These are phyloP conservation scores for Aspergillus sp. DNA, from an alignment of 2,329 filamentous ascomycete species.

Conservation along the genomic window DNA sequence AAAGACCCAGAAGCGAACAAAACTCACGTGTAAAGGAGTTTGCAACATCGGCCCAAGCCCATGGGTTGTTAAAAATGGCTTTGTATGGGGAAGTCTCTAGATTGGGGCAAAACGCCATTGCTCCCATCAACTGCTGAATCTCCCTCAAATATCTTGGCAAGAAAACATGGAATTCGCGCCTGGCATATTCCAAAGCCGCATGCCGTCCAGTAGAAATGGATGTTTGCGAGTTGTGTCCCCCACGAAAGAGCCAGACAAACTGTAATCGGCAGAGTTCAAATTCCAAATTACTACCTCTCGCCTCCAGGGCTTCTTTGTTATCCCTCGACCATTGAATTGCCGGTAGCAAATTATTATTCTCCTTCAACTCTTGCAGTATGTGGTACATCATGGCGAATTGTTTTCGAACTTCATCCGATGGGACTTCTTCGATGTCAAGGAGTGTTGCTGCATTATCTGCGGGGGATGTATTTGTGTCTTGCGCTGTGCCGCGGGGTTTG, in stretches of 20 bases:
- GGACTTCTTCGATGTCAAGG: constrained; percentile 53
- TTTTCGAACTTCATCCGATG: constrained; percentile 65
- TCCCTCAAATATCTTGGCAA: constrained; percentile 69
- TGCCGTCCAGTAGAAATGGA: constrained; percentile 25
- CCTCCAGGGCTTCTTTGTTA: constrained; percentile 68
- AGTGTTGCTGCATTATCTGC: constrained; percentile 38
- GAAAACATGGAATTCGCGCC: constrained; percentile 69
- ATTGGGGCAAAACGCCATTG: constrained; percentile 74
- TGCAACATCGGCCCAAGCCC: constrained; percentile 77
- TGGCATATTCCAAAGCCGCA: constrained; percentile 70
- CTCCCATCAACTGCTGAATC: constrained; percentile 74
- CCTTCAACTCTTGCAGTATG: constrained; percentile 74
- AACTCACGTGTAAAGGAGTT: constrained; percentile 91
- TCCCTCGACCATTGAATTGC: constrained; percentile 82
- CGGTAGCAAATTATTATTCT: constrained; percentile 66
- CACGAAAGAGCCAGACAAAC: constrained; percentile 82
- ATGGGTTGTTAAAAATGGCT: constrained; percentile 68
- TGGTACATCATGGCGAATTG: constrained; percentile 88
- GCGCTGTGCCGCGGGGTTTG: constrained; percentile 30
- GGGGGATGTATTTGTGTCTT: constrained; percentile 23
- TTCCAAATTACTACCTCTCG: constrained; percentile 84
- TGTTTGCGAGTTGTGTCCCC: constrained; percentile 53
- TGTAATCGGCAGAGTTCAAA: constrained; percentile 90
- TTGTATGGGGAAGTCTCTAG: constrained; percentile 72
- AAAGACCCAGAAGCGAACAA: constrained; percentile 83